phyloP scores from a whole-genome alignment of 2,329 filamentous ascomycete species.

The Albifimbria verrucaria region DNA sequence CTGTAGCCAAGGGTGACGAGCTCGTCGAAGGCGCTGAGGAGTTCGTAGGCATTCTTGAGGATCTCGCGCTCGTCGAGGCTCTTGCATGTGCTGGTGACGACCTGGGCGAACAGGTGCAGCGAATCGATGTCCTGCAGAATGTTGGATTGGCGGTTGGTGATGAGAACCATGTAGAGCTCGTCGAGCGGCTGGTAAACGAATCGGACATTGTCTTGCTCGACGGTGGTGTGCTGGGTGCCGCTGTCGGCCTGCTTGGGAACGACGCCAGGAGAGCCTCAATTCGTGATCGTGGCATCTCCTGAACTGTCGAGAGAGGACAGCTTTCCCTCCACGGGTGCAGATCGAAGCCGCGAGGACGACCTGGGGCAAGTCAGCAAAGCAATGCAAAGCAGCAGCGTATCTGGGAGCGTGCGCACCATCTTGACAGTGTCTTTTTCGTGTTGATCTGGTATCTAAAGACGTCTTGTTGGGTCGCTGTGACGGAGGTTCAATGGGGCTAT shows the following conservation, averaged over 20 bases:
- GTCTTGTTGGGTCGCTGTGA: neutral
- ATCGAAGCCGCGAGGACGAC: constrained; percentile 98
- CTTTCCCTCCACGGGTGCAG: constrained; percentile 97
- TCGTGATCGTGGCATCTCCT: constrained; percentile 95
- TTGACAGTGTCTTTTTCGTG: constrained; percentile 22
- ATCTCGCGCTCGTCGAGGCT: constrained; percentile 95
- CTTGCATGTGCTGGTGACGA: constrained; percentile 95
- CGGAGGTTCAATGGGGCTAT: neutral
- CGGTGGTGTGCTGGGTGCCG: constrained; percentile 94
- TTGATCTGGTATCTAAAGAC: neutral
- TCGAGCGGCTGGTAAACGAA: constrained; percentile 99
- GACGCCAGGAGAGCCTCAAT: constrained; percentile 96
- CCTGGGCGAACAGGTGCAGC: constrained; percentile 94
- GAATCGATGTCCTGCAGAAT: constrained; percentile 99
- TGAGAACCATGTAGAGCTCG: constrained; percentile 99
- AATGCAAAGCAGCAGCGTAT: neutral
- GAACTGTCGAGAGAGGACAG: constrained; percentile 96
- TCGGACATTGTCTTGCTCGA: constrained; percentile 98
- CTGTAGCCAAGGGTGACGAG: constrained; percentile 92
- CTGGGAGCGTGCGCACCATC: constrained; percentile 31
- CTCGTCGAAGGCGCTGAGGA: constrained; percentile 96
- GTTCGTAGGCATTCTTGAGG: constrained; percentile 87
- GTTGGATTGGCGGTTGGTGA: constrained; percentile 99
- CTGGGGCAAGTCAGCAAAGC: constrained; percentile 43
- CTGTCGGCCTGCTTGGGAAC: constrained; percentile 95